Conservation (phyloP, 73 alveolate genomes). For the Durusdinium trenchii region DNA sequence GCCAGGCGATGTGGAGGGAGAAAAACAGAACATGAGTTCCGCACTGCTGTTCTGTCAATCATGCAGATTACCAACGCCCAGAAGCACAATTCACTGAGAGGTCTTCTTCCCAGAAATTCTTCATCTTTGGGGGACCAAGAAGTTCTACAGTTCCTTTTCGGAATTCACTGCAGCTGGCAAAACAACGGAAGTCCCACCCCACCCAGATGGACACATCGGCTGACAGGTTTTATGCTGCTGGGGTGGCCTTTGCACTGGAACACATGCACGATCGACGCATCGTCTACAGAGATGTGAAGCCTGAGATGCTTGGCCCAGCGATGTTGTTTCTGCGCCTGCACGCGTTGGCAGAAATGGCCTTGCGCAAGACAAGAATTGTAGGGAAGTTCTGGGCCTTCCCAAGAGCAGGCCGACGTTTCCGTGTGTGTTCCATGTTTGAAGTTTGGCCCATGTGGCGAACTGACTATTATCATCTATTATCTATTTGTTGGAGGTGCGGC, state of each 20-base stretch:
- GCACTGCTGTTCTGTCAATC: too few relatives aligned
- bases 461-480: too few relatives aligned
- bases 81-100: too few relatives aligned
- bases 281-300: conserved; percentile 67
- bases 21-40: background rate
- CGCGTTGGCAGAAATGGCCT: too few relatives aligned
- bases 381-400: too few relatives aligned
- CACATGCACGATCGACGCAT: conserved; percentile 78
- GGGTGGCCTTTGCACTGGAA: conserved; percentile 58
- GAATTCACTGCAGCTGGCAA: background rate
- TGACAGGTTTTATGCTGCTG: conserved; percentile 51
- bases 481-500: too few relatives aligned
- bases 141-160: background rate
- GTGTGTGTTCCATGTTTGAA: too few relatives aligned
- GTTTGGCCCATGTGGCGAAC: too few relatives aligned
- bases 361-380: too few relatives aligned
- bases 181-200: background rate
- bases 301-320: background rate
- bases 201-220: background rate
- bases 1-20: conserved; percentile 21
- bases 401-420: too few relatives aligned
- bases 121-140: background rate
- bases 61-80: too few relatives aligned
- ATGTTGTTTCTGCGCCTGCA: background rate
- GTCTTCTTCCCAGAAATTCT: too few relatives aligned